Conservation (phyloP, 1,284 basidiomycete genomes). For the Trichosporon sp. region DNA sequence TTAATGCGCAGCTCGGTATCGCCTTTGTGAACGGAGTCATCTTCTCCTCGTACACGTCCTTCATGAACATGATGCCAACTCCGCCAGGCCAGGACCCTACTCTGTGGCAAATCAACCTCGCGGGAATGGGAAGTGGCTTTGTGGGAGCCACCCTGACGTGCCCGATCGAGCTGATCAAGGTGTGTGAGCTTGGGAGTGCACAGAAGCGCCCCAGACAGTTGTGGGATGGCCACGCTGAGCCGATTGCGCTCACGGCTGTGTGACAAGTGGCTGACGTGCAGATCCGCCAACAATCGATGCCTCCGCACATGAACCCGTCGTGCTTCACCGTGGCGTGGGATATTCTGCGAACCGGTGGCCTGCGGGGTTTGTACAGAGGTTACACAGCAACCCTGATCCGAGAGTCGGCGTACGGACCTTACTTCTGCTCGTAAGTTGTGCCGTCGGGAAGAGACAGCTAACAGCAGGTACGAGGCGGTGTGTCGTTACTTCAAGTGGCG, state of each 20-base stretch:
- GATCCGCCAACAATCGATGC: slow-evolving; percentile 65
- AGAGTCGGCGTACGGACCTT: slow-evolving; percentile 74
- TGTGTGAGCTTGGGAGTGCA: slow-evolving; percentile 12
- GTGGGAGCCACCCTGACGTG: slow-evolving; percentile 68
- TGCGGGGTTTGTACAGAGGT: slow-evolving; percentile 71
- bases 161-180: slow-evolving; percentile 75
- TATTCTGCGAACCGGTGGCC: slow-evolving; percentile 58
- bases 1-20: slow-evolving; percentile 37
- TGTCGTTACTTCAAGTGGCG: slow-evolving; percentile 57
- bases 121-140: slow-evolving; percentile 71
- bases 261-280: slow-evolving; percentile 17
- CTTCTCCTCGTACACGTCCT: slow-evolving; percentile 48
- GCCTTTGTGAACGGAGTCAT: slow-evolving; percentile 49
- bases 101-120: slow-evolving; percentile 62
- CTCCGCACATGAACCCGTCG: slow-evolving; percentile 48
- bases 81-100: slow-evolving; percentile 25
- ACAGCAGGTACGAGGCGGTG: slow-evolving; percentile 63
- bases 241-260: too few species aligned
- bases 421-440: slow-evolving; percentile 64
- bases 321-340: slow-evolving; percentile 55
- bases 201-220: not conserved
- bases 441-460: not conserved
- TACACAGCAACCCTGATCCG: slow-evolving; percentile 65
- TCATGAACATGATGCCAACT: slow-evolving; percentile 40
- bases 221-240: not conserved